Conservation (phyloP, 371 early-diverging fungal species). For the Rhizopus delemar region DNA sequence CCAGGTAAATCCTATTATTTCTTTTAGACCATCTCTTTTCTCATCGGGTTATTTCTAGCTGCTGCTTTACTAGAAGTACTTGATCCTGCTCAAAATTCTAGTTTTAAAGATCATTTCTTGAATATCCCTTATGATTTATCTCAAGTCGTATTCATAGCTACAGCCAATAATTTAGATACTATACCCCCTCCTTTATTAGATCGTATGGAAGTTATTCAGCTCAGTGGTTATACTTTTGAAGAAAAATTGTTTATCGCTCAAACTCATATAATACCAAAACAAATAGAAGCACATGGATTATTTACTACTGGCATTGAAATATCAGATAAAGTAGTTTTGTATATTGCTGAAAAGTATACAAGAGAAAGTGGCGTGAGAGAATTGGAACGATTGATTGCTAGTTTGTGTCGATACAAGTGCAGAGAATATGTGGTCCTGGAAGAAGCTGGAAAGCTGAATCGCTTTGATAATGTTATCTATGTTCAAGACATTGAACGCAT, state of each 20-base stretch:
- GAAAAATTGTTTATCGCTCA: slow-evolving; percentile 70
- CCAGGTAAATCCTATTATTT: slow-evolving; percentile 46
- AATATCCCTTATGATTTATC: slow-evolving; percentile 83
- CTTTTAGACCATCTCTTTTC: background rate
- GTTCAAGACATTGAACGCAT: slow-evolving; percentile 27
- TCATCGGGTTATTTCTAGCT: slow-evolving; percentile 24
- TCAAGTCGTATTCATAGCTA: slow-evolving; percentile 83
- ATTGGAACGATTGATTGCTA: slow-evolving; percentile 75
- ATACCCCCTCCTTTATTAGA: slow-evolving; percentile 82
- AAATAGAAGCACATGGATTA: slow-evolving; percentile 71
- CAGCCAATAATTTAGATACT: slow-evolving; percentile 78
- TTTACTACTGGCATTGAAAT: slow-evolving; percentile 36
- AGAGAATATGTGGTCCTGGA: slow-evolving; percentile 59
- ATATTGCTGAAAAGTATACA: slow-evolving; percentile 72
- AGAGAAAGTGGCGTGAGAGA: slow-evolving; percentile 85
- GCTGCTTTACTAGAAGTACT: slow-evolving; percentile 86
- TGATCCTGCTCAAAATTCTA: slow-evolving; percentile 82
- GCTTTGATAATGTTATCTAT: slow-evolving; percentile 19
- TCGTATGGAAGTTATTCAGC: slow-evolving; percentile 82
- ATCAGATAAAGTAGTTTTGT: slow-evolving; percentile 54
- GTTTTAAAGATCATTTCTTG: slow-evolving; percentile 78
- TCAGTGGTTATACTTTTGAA: slow-evolving; percentile 84
- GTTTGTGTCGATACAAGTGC: slow-evolving; percentile 74
- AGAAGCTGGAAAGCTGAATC: slow-evolving; percentile 23
- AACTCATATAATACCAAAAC: slow-evolving; percentile 66